A percentile compares a stretch with the other conserved stretches of the same genome.
Conservation (phyloP, 306 rosid genomes). For the Fagus crenata region DNA sequence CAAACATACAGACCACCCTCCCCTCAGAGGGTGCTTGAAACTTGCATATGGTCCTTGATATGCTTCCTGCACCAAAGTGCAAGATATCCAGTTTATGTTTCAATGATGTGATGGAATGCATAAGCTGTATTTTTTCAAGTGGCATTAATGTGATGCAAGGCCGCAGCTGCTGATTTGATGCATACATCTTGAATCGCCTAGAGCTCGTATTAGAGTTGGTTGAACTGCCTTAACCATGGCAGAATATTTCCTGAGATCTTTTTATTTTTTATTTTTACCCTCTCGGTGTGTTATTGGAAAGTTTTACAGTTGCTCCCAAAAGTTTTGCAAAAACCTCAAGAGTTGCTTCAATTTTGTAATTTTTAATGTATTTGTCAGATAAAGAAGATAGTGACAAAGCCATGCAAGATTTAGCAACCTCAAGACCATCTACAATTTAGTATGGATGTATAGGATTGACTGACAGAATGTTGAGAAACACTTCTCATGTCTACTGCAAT, state of each 20-base stretch:
- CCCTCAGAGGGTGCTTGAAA: slow-evolving; percentile 61
- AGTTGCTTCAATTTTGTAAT: neutral
- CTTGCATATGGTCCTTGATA: neutral
- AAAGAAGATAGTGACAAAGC: too few species aligned
- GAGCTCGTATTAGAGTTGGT: too few species aligned
- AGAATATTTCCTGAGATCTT: neutral
- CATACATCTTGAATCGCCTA: neutral
- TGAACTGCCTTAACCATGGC: too few species aligned
- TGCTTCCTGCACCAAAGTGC: too few species aligned
- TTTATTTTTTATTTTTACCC: neutral
- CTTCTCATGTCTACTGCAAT: too few species aligned
- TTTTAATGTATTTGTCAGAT: neutral
- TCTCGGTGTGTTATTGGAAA: neutral
- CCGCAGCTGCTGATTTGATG: neutral
- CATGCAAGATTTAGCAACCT: too few species aligned
- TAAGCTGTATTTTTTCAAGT: neutral
- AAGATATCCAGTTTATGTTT: too few species aligned
- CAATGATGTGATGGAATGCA: neutral
- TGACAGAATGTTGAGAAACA: too few species aligned
- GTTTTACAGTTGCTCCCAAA: neutral
- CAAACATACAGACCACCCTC: slow-evolving; percentile 77
- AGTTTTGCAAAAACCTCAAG: neutral
- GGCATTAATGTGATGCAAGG: neutral
- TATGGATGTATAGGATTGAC: too few species aligned
- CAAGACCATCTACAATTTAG: too few species aligned